Percentiles rank a stretch among this genome's conserved stretches.
phyloP scores from a whole-genome alignment of 208 protist species.

The Trichomonas vaginalis region DNA sequence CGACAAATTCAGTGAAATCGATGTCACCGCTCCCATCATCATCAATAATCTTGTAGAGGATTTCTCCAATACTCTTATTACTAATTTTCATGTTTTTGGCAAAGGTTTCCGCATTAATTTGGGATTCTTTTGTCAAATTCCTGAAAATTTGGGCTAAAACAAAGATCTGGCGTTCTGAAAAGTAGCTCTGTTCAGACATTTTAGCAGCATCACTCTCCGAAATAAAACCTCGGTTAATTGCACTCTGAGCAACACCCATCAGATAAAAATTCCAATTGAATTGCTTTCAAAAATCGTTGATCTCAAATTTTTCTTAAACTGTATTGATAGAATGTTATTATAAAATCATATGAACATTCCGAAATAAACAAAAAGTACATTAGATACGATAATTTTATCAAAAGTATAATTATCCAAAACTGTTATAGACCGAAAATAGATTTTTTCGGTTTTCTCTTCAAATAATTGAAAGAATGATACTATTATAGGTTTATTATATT shows the following conservation, averaged over 20 bases:
- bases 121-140: neutral
- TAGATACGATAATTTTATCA: too few relatives aligned
- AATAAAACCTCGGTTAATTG: neutral
- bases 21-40: neutral
- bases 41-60: neutral
- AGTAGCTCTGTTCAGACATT: neutral
- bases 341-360: too few relatives aligned
- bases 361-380: too few relatives aligned
- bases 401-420: too few relatives aligned
- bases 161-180: neutral
- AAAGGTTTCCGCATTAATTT: neutral
- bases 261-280: too few relatives aligned
- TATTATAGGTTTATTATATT: too few relatives aligned
- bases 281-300: too few relatives aligned
- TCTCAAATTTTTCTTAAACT: too few relatives aligned
- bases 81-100: neutral
- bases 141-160: neutral
- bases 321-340: too few relatives aligned
- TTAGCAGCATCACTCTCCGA: neutral
- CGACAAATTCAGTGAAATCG: neutral
- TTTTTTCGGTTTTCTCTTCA: too few relatives aligned
- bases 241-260: neutral
- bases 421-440: too few relatives aligned
- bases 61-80: neutral
- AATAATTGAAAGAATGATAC: too few relatives aligned